Evolutionary conservation across 768 basidiomycete species (phyloP).

Genomic region (Lactarius deliciosus): DNA sequence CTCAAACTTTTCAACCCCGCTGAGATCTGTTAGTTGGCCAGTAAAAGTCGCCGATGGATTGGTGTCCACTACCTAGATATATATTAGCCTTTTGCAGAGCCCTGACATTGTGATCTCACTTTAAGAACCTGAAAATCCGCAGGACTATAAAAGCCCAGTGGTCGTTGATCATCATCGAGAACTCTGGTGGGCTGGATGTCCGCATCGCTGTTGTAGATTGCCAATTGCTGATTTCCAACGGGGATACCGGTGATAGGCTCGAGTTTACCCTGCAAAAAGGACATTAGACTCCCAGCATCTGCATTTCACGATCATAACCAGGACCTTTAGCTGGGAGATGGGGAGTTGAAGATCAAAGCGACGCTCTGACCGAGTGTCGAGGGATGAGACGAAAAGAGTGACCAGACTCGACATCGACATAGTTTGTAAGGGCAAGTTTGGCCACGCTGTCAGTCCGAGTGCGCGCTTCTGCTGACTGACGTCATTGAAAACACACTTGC

Average conservation of each 20-base stretch:
- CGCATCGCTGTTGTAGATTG: slow-evolving; percentile 57
- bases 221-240: slow-evolving; percentile 64
- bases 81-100: background rate
- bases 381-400: slow-evolving; percentile 77
- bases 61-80: slow-evolving; percentile 63
- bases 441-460: background rate
- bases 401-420: slow-evolving; percentile 53
- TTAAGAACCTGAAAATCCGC: slow-evolving; percentile 78
- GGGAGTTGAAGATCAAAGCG: slow-evolving; percentile 74
- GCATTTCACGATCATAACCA: slow-evolving; percentile 3
- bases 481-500: background rate
- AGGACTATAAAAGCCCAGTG: slow-evolving; percentile 73
- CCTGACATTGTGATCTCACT: slow-evolving; percentile 43
- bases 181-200: slow-evolving; percentile 49
- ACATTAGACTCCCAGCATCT: background rate
- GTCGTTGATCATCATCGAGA: slow-evolving; percentile 65
- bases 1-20: slow-evolving; percentile 92
- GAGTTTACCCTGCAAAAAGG: slow-evolving; percentile 50
- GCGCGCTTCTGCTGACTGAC: background rate
- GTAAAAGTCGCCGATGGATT: slow-evolving; percentile 75
- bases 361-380: slow-evolving; percentile 89
- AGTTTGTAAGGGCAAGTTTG: background rate
- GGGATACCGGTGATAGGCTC: slow-evolving; percentile 92
- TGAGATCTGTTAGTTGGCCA: slow-evolving; percentile 82
- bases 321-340: slow-evolving; percentile 80